Conservation (phyloP, 441 rosid species). For the Manihot esculenta region DNA sequence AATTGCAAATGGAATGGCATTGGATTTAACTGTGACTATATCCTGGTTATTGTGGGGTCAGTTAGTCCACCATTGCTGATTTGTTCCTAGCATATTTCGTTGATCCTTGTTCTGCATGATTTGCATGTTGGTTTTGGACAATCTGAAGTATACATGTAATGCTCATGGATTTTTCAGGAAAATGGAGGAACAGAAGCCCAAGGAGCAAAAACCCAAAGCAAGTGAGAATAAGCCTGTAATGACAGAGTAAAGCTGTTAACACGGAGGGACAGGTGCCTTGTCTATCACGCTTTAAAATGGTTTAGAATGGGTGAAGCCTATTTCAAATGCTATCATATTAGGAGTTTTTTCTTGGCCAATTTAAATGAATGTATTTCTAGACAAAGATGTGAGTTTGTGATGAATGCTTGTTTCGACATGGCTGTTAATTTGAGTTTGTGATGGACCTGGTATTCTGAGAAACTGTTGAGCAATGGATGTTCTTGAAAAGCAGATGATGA, state of each 20-base stretch:
- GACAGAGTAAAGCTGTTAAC: constrained; percentile 47
- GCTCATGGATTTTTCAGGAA: constrained; percentile 48
- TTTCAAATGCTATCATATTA: constrained; percentile 8
- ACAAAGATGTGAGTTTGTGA: constrained; percentile 1
- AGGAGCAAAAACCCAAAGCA: constrained; percentile 86
- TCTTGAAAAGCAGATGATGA: background rate
- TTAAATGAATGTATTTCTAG: constrained; percentile 8
- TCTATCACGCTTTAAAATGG: constrained; percentile 9
- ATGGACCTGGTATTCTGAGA: background rate
- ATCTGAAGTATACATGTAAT: background rate
- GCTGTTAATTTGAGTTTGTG: constrained; percentile 3
- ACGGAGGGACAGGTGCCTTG: constrained; percentile 26
- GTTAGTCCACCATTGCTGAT: background rate
- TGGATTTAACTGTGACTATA: background rate
- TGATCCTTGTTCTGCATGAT: background rate
- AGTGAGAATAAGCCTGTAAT: constrained; percentile 93
- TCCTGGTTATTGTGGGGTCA: background rate
- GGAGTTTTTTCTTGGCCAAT: constrained; percentile 5
- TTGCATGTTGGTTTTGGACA: background rate
- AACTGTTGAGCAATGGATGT: background rate
- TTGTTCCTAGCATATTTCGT: background rate
- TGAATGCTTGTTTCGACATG: constrained; percentile 13
- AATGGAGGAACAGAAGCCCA: constrained; percentile 90
- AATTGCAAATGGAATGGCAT: background rate
- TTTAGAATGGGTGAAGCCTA: background rate